Evolutionary conservation across 2,329 filamentous ascomycete genomes (phyloP).

Genomic region (Ophiobolus disseminans): DNA sequence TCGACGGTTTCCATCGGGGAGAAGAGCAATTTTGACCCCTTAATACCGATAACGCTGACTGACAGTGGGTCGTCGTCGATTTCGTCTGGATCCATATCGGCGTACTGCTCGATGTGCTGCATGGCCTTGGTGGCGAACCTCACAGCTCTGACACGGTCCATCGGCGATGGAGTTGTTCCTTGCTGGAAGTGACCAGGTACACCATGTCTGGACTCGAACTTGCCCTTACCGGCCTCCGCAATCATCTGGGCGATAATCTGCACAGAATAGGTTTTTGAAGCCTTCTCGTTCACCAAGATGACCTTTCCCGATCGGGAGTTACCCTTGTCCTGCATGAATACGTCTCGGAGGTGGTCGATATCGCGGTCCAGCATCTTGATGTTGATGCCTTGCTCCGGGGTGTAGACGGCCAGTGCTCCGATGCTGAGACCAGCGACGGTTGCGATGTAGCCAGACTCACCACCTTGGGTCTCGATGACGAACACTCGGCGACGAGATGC

Average conservation of each 20-base stretch:
- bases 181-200: constrained; percentile 54
- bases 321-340: constrained; percentile 84
- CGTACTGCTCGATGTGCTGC: constrained; percentile 84
- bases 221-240: constrained; percentile 86
- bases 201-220: constrained; percentile 90
- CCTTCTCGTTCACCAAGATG: constrained; percentile 96
- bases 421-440: constrained; percentile 90
- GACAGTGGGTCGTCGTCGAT: constrained; percentile 78
- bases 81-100: constrained; percentile 67
- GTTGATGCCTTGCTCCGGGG: constrained; percentile 93
- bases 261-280: constrained; percentile 86
- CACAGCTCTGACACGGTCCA: constrained; percentile 93
- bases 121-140: constrained; percentile 93
- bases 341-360: constrained; percentile 85
- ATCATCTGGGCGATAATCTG: constrained; percentile 96
- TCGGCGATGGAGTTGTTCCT: constrained; percentile 72
- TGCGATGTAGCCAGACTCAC: constrained; percentile 90
- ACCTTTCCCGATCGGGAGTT: constrained; percentile 90
- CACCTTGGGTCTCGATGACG: constrained; percentile 97
- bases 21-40: constrained; percentile 89
- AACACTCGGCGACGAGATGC: constrained; percentile 93
- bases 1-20: constrained; percentile 81
- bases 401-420: constrained; percentile 92
- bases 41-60: constrained; percentile 86
- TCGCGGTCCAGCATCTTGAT: constrained; percentile 92